Evolutionary conservation across 495 filamentous ascomycete species (phyloP).

Genomic region (Viridothelium virens): DNA sequence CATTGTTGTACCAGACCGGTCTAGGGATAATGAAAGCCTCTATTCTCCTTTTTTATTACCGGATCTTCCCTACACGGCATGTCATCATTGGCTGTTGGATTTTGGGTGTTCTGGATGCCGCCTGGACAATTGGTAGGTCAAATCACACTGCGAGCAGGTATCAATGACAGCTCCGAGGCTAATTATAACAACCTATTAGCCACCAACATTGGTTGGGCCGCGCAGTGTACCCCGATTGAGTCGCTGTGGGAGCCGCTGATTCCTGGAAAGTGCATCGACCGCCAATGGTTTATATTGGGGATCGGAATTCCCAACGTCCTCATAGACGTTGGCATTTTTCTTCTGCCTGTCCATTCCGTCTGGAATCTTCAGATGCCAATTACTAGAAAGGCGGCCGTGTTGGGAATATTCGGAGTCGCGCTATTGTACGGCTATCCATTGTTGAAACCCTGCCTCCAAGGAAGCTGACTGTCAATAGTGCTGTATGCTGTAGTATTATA

Average conservation of each 20-base stretch:
- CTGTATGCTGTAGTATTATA: not conserved
- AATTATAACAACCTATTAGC: not conserved
- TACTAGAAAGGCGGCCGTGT: not conserved
- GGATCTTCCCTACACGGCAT: conserved; percentile 3
- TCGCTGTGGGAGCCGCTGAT: not conserved
- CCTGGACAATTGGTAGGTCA: not conserved
- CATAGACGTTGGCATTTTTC: not conserved
- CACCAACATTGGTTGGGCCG: not conserved
- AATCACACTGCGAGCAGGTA: not conserved
- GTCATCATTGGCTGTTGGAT: conserved; percentile 8
- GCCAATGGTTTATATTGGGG: not conserved
- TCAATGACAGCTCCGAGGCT: not conserved
- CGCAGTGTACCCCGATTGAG: not conserved
- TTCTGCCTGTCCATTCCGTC: not conserved
- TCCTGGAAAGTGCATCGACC: not conserved
- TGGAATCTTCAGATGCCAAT: conserved; percentile 3
- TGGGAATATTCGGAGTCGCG: conserved; percentile 1
- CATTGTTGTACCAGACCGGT: not conserved
- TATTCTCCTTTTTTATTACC: not conserved
- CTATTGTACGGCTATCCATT: not conserved
- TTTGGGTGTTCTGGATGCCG: conserved; percentile 1
- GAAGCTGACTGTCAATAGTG: not conserved
- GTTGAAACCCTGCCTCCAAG: not conserved
- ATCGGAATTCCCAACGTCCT: not conserved
- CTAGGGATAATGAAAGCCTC: not conserved